Base-by-base conservation (phyloP, 441 rosid species). In the Kokia cookei region DNA sequence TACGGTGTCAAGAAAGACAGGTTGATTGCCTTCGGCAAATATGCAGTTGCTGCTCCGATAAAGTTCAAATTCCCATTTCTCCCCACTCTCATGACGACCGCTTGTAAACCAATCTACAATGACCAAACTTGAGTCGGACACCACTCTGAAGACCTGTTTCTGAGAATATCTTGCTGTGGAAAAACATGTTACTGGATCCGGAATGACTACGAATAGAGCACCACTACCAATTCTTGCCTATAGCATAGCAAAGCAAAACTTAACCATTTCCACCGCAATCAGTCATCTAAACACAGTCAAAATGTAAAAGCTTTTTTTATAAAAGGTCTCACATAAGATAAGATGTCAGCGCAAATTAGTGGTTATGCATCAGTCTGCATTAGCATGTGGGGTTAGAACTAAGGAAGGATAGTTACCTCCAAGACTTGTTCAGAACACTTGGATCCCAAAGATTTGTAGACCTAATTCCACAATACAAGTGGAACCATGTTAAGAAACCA, bases 41-140 rank as follows among this genome's bases (percentile, higher is more conserved):
- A 96, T 86, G 67, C 86, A 80, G 86, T 96, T 96, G 80, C 87
- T 89, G 88, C 99, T 93, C 84, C 84, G 92, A 60, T 96, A 96
- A 77, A 83, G 83, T 3, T 89, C 85, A 40, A 96, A 91, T 71
- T 92, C 97, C 98, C 98, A 93, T 82, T 88, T 93, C 78, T 96
- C 98, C 50, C 98, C 96, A 62, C 88, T 96, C 57, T 91, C 90
- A 72, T 91, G 98, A 50, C 93, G 98, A 12, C 98, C 99, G 62
- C 98, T 93, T 51, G 99, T 96, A 77, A 93, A 86, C 98, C 97
- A 96, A 78, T 96, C 98, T 14, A 96, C 97, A 73, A 92, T 75
- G 26, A 93, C 86, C 73, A 96, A 84, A 79, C 79, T 92, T 10
- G 98, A 91, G 78, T 90, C 91, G 1, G 87, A 77, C 74, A 67